Conservation (phyloP, 805 yeast genomes). For the Candida namnaoensis region DNA sequence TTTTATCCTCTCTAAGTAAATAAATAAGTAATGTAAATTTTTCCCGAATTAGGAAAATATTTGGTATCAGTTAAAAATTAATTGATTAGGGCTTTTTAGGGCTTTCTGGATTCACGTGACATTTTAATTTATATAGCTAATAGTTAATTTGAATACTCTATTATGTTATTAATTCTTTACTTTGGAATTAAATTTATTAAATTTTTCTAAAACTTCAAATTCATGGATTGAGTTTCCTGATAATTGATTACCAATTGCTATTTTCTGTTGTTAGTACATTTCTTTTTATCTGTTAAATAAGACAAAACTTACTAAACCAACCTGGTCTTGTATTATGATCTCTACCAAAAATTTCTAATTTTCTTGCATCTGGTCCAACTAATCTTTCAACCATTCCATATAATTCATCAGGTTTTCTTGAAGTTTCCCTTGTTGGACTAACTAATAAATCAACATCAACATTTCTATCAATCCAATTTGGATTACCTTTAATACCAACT, state of each 20-base stretch:
- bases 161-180: too few relatives aligned
- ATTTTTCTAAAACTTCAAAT: slow-evolving; percentile 41
- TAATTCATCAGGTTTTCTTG: slow-evolving; percentile 86
- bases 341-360: slow-evolving; percentile 84
- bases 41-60: too few relatives aligned
- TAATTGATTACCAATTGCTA: slow-evolving; percentile 70
- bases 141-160: too few relatives aligned
- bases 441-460: slow-evolving; percentile 74
- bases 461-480: slow-evolving; percentile 57
- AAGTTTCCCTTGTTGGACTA: slow-evolving; percentile 79
- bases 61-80: too few relatives aligned
- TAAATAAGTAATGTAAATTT: too few relatives aligned
- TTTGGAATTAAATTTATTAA: too few relatives aligned
- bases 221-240: slow-evolving; percentile 52
- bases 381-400: slow-evolving; percentile 80
- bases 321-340: slow-evolving; percentile 82
- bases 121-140: too few relatives aligned
- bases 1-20: too few relatives aligned
- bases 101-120: too few relatives aligned
- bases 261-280: background rate
- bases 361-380: slow-evolving; percentile 69
- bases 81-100: too few relatives aligned
- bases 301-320: slow-evolving; percentile 53
- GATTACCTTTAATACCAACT: slow-evolving; percentile 78
- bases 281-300: slow-evolving; percentile 2